These are phyloP conservation scores for Gloeostereum incarnatum DNA, from an alignment of 768 basidiomycete species.

Conservation along the genomic window DNA sequence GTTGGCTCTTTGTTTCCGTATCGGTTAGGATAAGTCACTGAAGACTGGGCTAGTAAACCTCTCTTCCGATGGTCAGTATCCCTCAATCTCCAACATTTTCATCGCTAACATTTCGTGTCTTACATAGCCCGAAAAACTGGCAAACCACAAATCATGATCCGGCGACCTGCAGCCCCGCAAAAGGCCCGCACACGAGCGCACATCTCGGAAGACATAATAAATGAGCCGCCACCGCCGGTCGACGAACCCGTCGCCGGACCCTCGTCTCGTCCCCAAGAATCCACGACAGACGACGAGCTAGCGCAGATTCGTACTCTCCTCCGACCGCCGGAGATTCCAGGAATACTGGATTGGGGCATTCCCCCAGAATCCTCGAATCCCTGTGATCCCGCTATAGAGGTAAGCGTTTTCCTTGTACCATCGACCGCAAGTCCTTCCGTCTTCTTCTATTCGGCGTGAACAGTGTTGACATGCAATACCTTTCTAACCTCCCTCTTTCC, in stretches of 20 bases:
- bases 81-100: not conserved
- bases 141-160: slow-evolving; percentile 46
- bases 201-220: slow-evolving; percentile 33
- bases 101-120: not conserved
- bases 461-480: no score
- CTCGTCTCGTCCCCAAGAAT: slow-evolving; percentile 8
- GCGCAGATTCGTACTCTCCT: slow-evolving; percentile 45
- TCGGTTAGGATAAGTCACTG: slow-evolving; percentile 55
- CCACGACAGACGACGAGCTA: slow-evolving; percentile 35
- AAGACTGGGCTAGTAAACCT: slow-evolving; percentile 23
- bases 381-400: slow-evolving; percentile 57
- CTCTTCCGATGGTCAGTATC: slow-evolving; percentile 32
- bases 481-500: slow-evolving; percentile 1
- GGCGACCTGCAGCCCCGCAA: slow-evolving; percentile 27
- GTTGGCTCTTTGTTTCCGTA: slow-evolving; percentile 39
- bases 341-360: slow-evolving; percentile 70
- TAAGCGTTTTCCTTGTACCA: slow-evolving; percentile 19
- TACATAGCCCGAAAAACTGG: slow-evolving; percentile 1
- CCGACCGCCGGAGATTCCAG: slow-evolving; percentile 54
- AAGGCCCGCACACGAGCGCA: slow-evolving; percentile 33
- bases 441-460: no score
- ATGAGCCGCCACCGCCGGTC: slow-evolving; percentile 10
- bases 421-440: no score
- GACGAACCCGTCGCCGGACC: slow-evolving; percentile 1
- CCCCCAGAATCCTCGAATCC: slow-evolving; percentile 44